Evolutionary conservation across 2,329 filamentous ascomycete genomes (phyloP).

Genomic region (Fusarium protoensiforme): DNA sequence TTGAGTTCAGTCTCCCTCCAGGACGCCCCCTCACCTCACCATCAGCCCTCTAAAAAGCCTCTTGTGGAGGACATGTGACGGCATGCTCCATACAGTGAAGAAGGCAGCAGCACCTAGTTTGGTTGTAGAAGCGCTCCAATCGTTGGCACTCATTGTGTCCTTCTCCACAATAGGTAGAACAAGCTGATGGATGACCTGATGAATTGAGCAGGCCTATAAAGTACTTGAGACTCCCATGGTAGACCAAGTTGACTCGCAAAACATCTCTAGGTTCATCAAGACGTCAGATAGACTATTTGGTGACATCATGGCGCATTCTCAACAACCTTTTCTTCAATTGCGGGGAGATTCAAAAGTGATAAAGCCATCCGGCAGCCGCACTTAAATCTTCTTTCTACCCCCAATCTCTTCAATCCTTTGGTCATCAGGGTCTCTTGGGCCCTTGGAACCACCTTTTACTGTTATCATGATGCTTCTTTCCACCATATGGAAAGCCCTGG

Average conservation of each 20-base stretch:
- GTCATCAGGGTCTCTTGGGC: not conserved
- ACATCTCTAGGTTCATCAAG: not conserved
- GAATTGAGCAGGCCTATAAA: not conserved
- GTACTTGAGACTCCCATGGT: not conserved
- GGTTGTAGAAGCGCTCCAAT: not conserved
- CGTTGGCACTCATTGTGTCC: not conserved
- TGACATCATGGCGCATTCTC: slow-evolving; percentile 26
- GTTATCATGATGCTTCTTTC: not conserved
- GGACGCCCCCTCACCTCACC: not conserved
- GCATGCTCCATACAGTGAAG: not conserved
- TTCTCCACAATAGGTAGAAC: not conserved
- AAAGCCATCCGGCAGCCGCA: not conserved
- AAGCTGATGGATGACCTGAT: not conserved
- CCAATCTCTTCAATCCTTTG: not conserved
- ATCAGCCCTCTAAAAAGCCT: not conserved
- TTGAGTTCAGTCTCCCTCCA: not conserved
- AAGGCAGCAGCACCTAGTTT: not conserved
- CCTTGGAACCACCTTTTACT: not conserved
- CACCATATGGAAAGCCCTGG: not conserved
- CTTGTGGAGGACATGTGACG: not conserved
- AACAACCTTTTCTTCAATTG: not conserved
- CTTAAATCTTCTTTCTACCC: not conserved
- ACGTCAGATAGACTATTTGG: slow-evolving; percentile 13
- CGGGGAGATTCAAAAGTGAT: slow-evolving; percentile 7
- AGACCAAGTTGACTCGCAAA: not conserved